Evolutionary conservation across 2,329 filamentous ascomycete species (phyloP).

Genomic region (Alternaria hordeiaustralica): DNA sequence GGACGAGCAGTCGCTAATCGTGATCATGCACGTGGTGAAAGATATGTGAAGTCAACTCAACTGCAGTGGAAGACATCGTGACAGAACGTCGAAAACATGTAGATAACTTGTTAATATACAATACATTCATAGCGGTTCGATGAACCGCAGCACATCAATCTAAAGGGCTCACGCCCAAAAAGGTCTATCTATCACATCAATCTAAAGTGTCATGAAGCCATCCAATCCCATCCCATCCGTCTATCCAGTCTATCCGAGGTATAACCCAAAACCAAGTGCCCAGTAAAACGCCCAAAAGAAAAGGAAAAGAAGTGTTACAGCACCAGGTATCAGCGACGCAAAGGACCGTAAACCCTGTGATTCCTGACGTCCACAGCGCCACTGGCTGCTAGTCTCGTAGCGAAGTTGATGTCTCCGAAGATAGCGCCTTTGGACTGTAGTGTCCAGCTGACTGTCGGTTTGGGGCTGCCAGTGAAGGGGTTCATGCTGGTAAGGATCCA

Average conservation of each 20-base stretch:
- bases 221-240: not conserved
- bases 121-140: not conserved
- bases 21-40: too few relatives aligned
- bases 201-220: not conserved
- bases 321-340: not conserved
- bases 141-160: not conserved
- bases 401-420: conserved; percentile 46
- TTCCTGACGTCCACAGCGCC: conserved; percentile 19
- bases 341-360: conserved; percentile 36
- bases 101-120: too few relatives aligned
- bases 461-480: conserved; percentile 28
- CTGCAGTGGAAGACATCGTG: too few relatives aligned
- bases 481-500: conserved; percentile 50
- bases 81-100: too few relatives aligned
- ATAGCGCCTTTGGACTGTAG: conserved; percentile 49
- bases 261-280: not conserved
- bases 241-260: not conserved
- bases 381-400: conserved; percentile 16
- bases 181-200: not conserved
- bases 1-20: too few relatives aligned
- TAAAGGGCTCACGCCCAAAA: not conserved
- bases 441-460: conserved; percentile 46
- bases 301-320: rapidly evolving
- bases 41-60: too few relatives aligned
- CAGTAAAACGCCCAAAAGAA: not conserved